A percentile compares a stretch with the other conserved stretches of the same genome.
These are phyloP conservation scores for Luffa aegyptiaca DNA, from an alignment of 306 rosid genomes.

Conservation along the genomic window DNA sequence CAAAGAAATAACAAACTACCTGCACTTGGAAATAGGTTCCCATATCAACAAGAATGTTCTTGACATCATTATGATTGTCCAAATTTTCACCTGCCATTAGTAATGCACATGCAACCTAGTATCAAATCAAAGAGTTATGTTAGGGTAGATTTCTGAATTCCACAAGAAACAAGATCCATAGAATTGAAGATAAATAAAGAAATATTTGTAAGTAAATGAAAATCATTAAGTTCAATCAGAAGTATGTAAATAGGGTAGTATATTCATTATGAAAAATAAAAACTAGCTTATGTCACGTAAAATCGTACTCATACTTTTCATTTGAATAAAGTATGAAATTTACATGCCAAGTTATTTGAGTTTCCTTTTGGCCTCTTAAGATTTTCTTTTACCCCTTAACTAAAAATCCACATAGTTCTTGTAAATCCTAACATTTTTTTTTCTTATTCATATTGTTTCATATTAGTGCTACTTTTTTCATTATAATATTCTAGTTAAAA, in stretches of 20 bases:
- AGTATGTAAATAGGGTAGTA: neutral
- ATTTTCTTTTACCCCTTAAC: neutral
- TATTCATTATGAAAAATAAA: neutral
- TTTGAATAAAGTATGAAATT: neutral
- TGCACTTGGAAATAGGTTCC: conserved; percentile 47
- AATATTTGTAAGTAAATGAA: neutral
- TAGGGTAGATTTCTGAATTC: neutral
- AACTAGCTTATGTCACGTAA: neutral
- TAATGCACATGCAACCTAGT: conserved; percentile 43
- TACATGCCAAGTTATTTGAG: neutral
- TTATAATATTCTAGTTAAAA: neutral
- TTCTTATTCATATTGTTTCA: neutral
- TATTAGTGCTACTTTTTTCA: neutral
- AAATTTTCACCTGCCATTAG: conserved; percentile 35
- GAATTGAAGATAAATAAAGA: neutral
- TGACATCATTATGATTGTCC: conserved; percentile 28
- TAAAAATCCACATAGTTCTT: neutral
- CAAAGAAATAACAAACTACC: conserved; percentile 15
- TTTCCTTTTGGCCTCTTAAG: neutral
- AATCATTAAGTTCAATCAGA: neutral
- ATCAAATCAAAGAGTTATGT: neutral
- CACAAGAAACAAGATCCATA: neutral
- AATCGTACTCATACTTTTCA: neutral
- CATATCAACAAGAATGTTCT: conserved; percentile 35
- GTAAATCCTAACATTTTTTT: neutral